A percentile compares a stretch with the other conserved stretches of the same genome.
phyloP scores from a whole-genome alignment of 352 stramenopile genomes.

The Aphanomyces astaci region DNA sequence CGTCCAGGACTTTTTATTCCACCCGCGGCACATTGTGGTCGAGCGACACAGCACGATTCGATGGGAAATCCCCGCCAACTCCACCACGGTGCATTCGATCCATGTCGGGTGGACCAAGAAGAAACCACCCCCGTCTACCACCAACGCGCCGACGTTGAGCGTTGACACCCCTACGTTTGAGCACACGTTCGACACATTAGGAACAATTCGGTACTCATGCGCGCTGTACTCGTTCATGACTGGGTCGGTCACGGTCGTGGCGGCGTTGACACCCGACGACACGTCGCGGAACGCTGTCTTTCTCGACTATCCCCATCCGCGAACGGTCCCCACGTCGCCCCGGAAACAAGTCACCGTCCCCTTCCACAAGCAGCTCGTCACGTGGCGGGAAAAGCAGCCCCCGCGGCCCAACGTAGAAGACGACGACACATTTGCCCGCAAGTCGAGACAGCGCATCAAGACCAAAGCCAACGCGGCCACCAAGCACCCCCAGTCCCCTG shows the following conservation, averaged over 20 bases:
- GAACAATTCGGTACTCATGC: slow-evolving; percentile 1
- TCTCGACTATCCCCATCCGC: slow-evolving; percentile 8
- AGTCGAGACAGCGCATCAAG: background rate
- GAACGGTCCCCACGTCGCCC: background rate
- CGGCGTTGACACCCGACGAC: background rate
- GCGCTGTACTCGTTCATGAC: slow-evolving; percentile 21
- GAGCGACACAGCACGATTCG: slow-evolving; percentile 14
- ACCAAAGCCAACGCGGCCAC: too few species aligned
- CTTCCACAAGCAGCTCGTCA: slow-evolving; percentile 17
- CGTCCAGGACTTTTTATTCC: slow-evolving; percentile 17
- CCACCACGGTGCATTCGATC: slow-evolving; percentile 19
- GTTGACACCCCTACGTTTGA: slow-evolving; percentile 2
- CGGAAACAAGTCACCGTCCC: background rate
- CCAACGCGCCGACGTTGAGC: slow-evolving; percentile 5
- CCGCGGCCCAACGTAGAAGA: background rate
- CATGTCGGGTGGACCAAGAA: background rate
- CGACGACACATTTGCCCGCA: slow-evolving; percentile 12
- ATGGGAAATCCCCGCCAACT: background rate
- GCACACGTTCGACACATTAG: slow-evolving; percentile 11
- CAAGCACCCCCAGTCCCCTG: background rate
- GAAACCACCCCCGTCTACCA: too few species aligned
- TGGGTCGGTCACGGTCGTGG: slow-evolving; percentile 6
- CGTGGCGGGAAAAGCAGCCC: slow-evolving; percentile 20
- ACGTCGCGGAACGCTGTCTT: slow-evolving; percentile 2
- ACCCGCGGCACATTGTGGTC: slow-evolving; percentile 12